Evolutionary conservation across 768 basidiomycete genomes (phyloP).

Genomic region (Trametes sanguinea): DNA sequence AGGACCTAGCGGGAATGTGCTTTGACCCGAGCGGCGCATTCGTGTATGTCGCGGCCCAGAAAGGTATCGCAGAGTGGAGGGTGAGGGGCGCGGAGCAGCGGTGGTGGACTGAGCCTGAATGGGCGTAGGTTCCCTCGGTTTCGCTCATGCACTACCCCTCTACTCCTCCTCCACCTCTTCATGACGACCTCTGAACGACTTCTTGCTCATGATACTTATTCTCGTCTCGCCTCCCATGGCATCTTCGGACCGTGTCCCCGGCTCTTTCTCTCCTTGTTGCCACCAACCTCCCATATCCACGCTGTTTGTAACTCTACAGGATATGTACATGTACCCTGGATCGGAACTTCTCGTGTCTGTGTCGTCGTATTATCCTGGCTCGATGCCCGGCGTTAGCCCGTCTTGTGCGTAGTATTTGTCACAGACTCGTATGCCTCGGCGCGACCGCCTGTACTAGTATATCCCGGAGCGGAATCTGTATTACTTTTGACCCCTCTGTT

Average conservation of each 20-base stretch:
- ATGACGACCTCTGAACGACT: neutral
- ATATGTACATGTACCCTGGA: slow-evolving; percentile 12
- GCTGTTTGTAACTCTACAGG: slow-evolving; percentile 11
- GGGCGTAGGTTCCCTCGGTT: slow-evolving; percentile 34
- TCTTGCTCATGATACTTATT: slow-evolving; percentile 3
- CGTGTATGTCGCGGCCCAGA: slow-evolving; percentile 66
- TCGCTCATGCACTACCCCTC: neutral
- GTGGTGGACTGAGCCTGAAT: slow-evolving; percentile 63
- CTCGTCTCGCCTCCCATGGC: neutral
- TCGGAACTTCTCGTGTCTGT: neutral
- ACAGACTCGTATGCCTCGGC: too few species aligned
- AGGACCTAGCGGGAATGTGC: too few species aligned
- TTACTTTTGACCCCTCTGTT: neutral
- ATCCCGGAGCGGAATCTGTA: slow-evolving; percentile 1
- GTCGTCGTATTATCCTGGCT: too few species aligned
- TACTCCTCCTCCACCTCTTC: neutral
- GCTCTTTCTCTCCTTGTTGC: neutral
- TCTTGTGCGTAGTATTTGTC: too few species aligned
- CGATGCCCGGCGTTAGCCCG: too few species aligned
- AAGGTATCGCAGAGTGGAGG: slow-evolving; percentile 76
- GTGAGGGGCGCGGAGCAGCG: slow-evolving; percentile 70
- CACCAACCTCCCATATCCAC: neutral
- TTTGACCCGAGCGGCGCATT: too few species aligned
- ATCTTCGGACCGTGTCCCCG: neutral
- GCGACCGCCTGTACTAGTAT: too few species aligned